Percentiles rank a stretch among this genome's conserved stretches.
Evolutionary conservation across 2,329 filamentous ascomycete species (phyloP).

Genomic region (Leptographium radiaticola): DNA sequence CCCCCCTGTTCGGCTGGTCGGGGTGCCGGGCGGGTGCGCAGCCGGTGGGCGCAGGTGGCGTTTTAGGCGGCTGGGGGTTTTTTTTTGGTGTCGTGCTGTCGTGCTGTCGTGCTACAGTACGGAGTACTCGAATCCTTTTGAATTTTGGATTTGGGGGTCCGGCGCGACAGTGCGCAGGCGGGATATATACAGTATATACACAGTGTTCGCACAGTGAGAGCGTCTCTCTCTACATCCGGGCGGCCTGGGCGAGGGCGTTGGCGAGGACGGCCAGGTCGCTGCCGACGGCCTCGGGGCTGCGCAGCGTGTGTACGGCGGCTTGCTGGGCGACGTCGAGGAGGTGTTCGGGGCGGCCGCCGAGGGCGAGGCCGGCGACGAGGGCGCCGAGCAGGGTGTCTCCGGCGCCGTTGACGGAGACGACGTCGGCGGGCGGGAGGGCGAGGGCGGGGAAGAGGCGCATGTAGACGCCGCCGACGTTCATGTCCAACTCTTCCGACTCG

Average conservation of each 20-base stretch:
- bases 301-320: slow-evolving; percentile 67
- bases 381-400: slow-evolving; percentile 89
- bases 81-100: no score
- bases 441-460: slow-evolving; percentile 61
- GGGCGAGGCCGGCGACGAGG: slow-evolving; percentile 63
- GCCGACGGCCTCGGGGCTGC: slow-evolving; percentile 57
- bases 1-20: no score
- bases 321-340: slow-evolving; percentile 70
- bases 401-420: slow-evolving; percentile 86
- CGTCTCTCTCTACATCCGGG: background rate
- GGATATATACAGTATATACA: no score
- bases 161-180: no score
- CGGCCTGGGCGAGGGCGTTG: slow-evolving; percentile 11
- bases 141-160: no score
- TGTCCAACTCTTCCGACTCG: background rate
- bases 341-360: slow-evolving; percentile 40
- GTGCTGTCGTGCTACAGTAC: no score
- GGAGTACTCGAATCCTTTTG: no score
- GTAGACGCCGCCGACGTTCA: slow-evolving; percentile 61
- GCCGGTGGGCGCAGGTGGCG: no score
- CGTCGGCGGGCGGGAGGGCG: slow-evolving; percentile 36
- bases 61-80: no score
- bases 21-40: no score
- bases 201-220: no score
- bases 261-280: slow-evolving; percentile 13